Percentiles rank a stretch among this genome's conserved stretches.
Conservation (phyloP, 2,329 filamentous ascomycete genomes). For the Calonectria honghensis region DNA sequence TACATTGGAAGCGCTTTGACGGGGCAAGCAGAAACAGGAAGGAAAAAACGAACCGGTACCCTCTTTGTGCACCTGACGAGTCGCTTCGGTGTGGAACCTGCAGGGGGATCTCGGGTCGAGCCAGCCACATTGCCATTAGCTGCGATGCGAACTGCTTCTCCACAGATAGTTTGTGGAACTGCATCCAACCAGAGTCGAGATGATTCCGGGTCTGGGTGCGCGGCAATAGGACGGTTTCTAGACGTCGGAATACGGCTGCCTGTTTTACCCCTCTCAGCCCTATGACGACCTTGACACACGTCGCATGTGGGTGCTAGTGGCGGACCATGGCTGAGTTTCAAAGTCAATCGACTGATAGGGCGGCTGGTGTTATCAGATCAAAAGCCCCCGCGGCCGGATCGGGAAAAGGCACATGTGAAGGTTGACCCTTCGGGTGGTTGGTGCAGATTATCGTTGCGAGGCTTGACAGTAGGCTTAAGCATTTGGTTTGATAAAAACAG, state of each 20-base stretch:
- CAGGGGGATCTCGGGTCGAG: background rate
- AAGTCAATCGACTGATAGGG: background rate
- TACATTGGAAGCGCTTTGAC: conserved; percentile 18
- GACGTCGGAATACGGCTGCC: background rate
- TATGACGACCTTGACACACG: background rate
- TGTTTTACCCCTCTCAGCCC: background rate
- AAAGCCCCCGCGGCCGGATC: background rate
- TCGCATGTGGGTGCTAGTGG: background rate
- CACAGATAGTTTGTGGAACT: background rate
- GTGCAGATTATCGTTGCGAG: background rate
- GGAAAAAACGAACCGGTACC: background rate
- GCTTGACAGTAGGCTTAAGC: no score
- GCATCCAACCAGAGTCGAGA: conserved; percentile 15
- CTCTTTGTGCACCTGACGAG: background rate
- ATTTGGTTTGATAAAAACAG: background rate
- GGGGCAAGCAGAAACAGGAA: background rate
- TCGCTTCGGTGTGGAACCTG: conserved; percentile 18
- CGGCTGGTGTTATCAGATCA: conserved; percentile 1
- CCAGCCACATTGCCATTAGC: background rate
- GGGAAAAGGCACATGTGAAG: background rate
- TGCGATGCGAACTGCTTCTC: conserved; percentile 19
- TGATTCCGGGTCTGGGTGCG: background rate
- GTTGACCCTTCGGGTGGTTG: background rate
- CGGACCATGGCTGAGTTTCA: background rate
- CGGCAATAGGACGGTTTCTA: background rate